Base-by-base conservation (phyloP, 257 asterid genomes). In the Nicotiana knightiana region DNA sequence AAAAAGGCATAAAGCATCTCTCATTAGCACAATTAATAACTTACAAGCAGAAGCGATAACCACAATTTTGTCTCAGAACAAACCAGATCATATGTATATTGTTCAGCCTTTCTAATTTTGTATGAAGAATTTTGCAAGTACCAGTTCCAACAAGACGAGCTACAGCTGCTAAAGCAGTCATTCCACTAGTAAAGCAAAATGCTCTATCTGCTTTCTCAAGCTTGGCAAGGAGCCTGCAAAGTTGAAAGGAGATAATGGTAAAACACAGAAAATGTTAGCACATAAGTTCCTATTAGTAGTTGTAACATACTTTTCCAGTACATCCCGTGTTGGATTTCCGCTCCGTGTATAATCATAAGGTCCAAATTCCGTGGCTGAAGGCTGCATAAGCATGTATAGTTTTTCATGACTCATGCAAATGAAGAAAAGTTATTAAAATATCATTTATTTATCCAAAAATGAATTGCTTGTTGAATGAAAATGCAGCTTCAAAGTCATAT, bases 271-370 rank as follows among this genome's bases (percentile, higher is more conserved):
- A 24, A 33, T 66, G 65, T 8, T 59, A n/a, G 65, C 30, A 6
- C 26, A 2, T 57, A 61, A 53, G 67, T 26, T 32, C 62, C 61
- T 62, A 62, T 65, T 53, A 63, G 65, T 62, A 6, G 82, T 1
- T 61, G 73, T 82, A 57, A 68, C 77, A 71, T 51, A 95, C 99
- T 93, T 93, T 87, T 95, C 97, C 64, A 95, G 71, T 39, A 73
- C 91, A 86, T 95, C 97, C 43, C 98, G 91, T 24, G 99, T 95
- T 58, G 99, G 99, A 88, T 95, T 95, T 81, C 97, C 99, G 80
- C 97, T 89, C 89, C 99, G 90, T 77, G 99, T 95, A 86, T 95
- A 93, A 82, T 93, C 98, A 82, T 93, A 95, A 57, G 90, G 82
- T 68, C 97, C 98, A 67, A 76, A 39, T 78, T 90, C 96, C 5